Evolutionary conservation across 306 rosid species (phyloP).

Genomic region (Inga oerstediana): DNA sequence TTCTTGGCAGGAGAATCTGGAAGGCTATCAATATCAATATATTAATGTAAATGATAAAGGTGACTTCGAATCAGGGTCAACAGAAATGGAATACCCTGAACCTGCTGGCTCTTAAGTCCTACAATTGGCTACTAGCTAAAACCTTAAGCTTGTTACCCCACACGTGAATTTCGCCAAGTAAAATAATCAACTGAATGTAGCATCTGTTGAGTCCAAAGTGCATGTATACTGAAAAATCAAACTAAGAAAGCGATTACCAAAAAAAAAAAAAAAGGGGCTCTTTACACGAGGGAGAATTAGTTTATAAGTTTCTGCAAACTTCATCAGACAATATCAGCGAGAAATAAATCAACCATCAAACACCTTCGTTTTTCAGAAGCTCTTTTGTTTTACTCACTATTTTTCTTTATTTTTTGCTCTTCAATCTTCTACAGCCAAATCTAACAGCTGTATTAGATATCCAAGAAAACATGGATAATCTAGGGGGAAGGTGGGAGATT

Average conservation of each 20-base stretch:
- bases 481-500: background rate
- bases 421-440: constrained; percentile 1
- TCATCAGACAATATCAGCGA: background rate
- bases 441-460: constrained; percentile 3
- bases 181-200: constrained; percentile 14
- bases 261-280: background rate
- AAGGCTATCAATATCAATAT: constrained; percentile 16
- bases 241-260: background rate
- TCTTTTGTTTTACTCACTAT: background rate
- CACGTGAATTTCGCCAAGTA: constrained; percentile 7
- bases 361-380: background rate
- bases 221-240: background rate
- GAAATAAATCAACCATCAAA: background rate
- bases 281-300: background rate
- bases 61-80: constrained; percentile 2
- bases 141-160: constrained; percentile 15
- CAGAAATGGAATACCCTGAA: background rate
- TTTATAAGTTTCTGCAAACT: constrained; percentile 11
- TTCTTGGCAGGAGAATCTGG: constrained; percentile 1
- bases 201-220: background rate
- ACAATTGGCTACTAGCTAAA: constrained; percentile 1
- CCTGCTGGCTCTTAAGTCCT: background rate
- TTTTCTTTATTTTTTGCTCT: constrained; percentile 3
- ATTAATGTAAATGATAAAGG: background rate
- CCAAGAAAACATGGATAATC: background rate